Base-by-base conservation (phyloP, 1,139 yeast genomes). In the Magnusiomyces paraingens region DNA sequence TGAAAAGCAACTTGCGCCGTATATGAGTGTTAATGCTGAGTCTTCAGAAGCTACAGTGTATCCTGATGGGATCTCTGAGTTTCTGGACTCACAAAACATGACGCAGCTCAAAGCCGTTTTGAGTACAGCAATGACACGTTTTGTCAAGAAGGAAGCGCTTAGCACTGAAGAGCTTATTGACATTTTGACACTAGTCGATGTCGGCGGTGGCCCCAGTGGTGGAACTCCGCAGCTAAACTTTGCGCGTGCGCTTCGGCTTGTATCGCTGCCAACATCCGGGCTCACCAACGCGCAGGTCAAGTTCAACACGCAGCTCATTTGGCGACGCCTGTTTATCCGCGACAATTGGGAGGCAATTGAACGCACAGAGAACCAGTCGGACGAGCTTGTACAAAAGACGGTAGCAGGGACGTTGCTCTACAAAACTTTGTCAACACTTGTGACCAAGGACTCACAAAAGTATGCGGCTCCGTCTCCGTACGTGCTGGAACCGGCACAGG, bases 301-400 rank as follows among this genome's bases (percentile, higher is more conserved):
- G 45, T 59, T 69, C 14, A 68, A 70, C 50, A 72, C 70, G 50
- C 68, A 69, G 15, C 64, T 76, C 15, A 70, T 84, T 1, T 86
- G 94, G 93, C 73, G 82, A 61, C 73, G 93, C 56, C 73, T 85
- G 49, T 70, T 86, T 10, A 62, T 81, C n/a, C 74, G 79, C 1
- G 84, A 82, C 59, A 79, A 82, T 60, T 83, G 89, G 87, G 57
- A 65, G 5, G 63, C 66, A 14, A 64, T 81, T 21, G 67, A 72
- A n/a, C 68, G 72, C 35, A 73, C 76, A 11, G 68, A 70, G 35
- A 71, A 71, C 52, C 70, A 74, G 53, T 70, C 78, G 3, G 82
- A 80, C 57, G 76, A 75, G 50, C 70, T 65, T 57, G 69, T 75
- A 45, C 74, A 74, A 60, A 69, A 70, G 20, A 69, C 68, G 50